Evolutionary conservation across 306 rosid species (phyloP).

Genomic region (Sicyos baderoa): DNA sequence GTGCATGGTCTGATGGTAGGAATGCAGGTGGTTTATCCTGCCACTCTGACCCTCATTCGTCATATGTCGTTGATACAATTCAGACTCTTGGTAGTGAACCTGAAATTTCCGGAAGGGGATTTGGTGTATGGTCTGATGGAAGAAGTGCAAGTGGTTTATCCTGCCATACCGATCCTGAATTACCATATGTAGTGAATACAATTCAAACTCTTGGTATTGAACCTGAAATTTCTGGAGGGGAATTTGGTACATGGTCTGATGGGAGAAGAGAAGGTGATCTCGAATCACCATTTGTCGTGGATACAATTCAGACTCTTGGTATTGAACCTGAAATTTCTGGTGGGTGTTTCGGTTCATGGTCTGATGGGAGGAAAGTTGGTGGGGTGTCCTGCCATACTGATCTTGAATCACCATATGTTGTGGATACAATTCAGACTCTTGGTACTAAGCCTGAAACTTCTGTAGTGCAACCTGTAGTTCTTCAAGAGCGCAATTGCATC

Average conservation of each 20-base stretch:
- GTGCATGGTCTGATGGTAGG: neutral
- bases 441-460: slow-evolving; percentile 1
- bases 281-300: slow-evolving; percentile 2
- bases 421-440: neutral
- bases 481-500: neutral
- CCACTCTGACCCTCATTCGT: slow-evolving; percentile 9
- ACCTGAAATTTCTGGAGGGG: neutral
- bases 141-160: slow-evolving; percentile 10
- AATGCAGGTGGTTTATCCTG: slow-evolving; percentile 15
- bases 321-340: slow-evolving; percentile 7
- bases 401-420: slow-evolving; percentile 6
- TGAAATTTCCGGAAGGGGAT: neutral
- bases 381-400: slow-evolving; percentile 19
- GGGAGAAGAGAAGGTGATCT: neutral
- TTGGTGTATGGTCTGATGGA: neutral
- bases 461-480: slow-evolving; percentile 4
- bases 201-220: neutral
- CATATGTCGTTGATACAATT: neutral
- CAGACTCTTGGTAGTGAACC: neutral
- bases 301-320: slow-evolving; percentile 1
- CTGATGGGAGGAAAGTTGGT: slow-evolving; percentile 22
- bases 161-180: slow-evolving; percentile 15
- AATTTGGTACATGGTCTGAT: neutral
- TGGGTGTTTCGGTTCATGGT: slow-evolving; percentile 18
- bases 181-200: neutral